Base-by-base conservation (phyloP, 495 filamentous ascomycete genomes). In the Clohesyomyces aquaticus region DNA sequence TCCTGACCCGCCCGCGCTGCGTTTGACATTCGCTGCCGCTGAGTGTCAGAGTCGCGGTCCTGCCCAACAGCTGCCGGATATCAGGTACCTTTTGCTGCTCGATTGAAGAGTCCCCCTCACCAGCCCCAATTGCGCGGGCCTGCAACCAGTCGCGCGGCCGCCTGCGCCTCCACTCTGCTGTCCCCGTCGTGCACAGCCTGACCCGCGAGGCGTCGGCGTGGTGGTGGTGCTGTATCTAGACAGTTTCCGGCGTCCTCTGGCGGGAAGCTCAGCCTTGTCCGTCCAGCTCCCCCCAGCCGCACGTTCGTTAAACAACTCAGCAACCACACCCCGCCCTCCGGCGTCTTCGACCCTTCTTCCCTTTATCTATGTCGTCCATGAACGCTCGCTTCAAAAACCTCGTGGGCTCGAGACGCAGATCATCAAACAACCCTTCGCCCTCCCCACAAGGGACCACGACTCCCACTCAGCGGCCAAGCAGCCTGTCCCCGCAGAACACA, bases 351-450 rank as follows among this genome's bases (percentile, higher is more conserved):
- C 58, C 42, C 56, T 63, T 23, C 62, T 63, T 45, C 45, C 43
- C 63, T 61, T 41, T 26, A 23, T 67, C 53, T 65, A 74, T 73
- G 72, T 67, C 68, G 41, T 71, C 69, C 52, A 73, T 76, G 72
- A 73, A 75, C n/a, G 51, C 58, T 45, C 66, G 71, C 52, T 75
- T 75, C 46, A 61, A 71, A 47, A 73, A 73, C 56, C 64, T 75
- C 16, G 70, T 73, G 10, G 73, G 75, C 66, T 75, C 72, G 55
- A 71, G 59, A 55, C 68, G 75, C 32, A 63, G 68, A 70, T 68
- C 72, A n/a, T 72, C 68, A 26, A 72, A 66, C 55, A 69, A 73
- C 63, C 55, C 71, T 10, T 72, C 73, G 54, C 64, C 68, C 21
- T 67, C 71, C 4, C 63, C 67, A 3, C 48, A 48, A 11, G 58